Evolutionary conservation across 129 eudicot species (phyloP).

Genomic region (Centrapalus pauciflorus): DNA sequence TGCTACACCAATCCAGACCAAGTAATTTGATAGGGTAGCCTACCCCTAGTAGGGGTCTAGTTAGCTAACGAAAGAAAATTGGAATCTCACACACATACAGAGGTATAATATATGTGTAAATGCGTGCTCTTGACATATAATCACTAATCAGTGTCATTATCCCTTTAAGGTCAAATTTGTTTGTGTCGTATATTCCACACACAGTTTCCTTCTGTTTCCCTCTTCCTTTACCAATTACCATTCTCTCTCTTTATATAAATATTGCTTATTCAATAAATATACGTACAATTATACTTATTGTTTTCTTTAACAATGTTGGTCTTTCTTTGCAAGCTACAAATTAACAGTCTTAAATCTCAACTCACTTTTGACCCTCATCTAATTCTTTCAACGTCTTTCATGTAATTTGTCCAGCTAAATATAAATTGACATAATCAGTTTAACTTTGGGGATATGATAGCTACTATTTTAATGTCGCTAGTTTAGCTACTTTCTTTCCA

Average conservation of each 20-base stretch:
- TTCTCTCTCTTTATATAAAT: conserved; percentile 6
- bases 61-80: background rate
- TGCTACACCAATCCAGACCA: conserved; percentile 9
- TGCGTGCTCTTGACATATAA: conserved; percentile 24
- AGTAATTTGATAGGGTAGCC: background rate
- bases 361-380: too few relatives aligned
- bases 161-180: conserved; percentile 35
- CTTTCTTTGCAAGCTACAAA: too few relatives aligned
- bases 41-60: conserved; percentile 18
- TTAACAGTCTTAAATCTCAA: too few relatives aligned
- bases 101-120: conserved; percentile 20
- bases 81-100: background rate
- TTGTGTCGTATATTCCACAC: conserved; percentile 32
- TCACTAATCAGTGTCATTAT: conserved; percentile 27
- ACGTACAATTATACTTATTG: background rate
- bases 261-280: background rate
- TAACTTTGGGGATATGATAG: too few relatives aligned
- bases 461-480: too few relatives aligned
- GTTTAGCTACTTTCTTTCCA: too few relatives aligned
- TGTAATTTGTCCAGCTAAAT: too few relatives aligned
- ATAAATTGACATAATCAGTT: too few relatives aligned
- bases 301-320: background rate
- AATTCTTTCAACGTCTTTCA: too few relatives aligned
- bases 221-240: conserved; percentile 41
- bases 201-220: conserved; percentile 60